These are phyloP conservation scores for Colletotrichum tabaci DNA, from an alignment of 2,329 filamentous ascomycete genomes.

Conservation along the genomic window DNA sequence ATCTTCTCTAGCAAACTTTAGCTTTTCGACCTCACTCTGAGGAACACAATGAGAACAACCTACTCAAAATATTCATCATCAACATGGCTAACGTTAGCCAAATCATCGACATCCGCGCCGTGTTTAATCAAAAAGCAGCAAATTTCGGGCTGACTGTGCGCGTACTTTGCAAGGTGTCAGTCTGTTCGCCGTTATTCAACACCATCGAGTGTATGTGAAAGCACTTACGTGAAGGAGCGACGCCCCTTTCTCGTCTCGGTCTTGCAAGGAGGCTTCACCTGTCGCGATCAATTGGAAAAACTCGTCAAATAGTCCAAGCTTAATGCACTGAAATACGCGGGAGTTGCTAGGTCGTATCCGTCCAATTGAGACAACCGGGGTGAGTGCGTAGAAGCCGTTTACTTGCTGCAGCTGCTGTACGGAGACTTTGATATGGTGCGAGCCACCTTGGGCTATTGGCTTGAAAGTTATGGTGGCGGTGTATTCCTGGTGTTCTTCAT, in stretches of 20 bases:
- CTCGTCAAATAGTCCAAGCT: not conserved
- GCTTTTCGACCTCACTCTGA: not conserved
- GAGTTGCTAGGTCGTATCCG: not conserved
- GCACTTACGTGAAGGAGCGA: slow-evolving; percentile 6
- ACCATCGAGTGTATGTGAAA: not conserved
- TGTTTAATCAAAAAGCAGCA: not conserved
- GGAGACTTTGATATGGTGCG: not conserved
- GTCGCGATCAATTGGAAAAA: not conserved
- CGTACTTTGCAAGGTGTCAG: not conserved
- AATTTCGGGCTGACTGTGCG: not conserved
- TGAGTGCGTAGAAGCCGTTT: not conserved
- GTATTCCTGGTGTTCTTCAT: not conserved
- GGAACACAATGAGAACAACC: too few relatives aligned
- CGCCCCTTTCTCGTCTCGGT: slow-evolving; percentile 6
- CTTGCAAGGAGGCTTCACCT: slow-evolving; percentile 10
- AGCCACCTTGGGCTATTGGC: not conserved
- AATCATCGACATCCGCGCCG: slow-evolving; percentile 2
- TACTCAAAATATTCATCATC: not conserved
- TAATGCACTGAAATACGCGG: not conserved
- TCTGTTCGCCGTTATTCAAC: not conserved
- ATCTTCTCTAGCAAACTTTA: not conserved
- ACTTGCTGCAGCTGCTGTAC: not conserved
- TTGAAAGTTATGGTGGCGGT: not conserved
- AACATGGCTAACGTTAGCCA: not conserved
- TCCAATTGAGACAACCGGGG: not conserved